Evolutionary conservation across 306 rosid genomes (phyloP), one percentile per base, ranked within the genome.

Genomic region (Trifolium subterraneum): DNA sequence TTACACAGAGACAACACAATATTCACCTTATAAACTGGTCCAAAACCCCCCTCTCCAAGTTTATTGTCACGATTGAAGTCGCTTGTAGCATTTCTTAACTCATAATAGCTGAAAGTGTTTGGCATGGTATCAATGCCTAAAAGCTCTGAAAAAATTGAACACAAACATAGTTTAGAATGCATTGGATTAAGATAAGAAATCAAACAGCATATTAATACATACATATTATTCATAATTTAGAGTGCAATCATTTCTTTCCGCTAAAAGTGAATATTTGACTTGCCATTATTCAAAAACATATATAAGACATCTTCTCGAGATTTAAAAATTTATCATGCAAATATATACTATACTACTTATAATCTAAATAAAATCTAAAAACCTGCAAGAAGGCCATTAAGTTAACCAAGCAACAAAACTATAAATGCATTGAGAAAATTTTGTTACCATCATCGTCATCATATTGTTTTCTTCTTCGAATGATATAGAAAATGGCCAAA

Each of bases 91-190:
- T 63, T 80, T 75, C 25, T 87, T 62, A 90, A 80, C 81, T 87
- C 96, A 5, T 80, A 69, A 76, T 82, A 88, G 70, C 86, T 85
- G 79, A 86, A 92, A 64, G 92, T 92, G 76, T 82, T 85, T 25
- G 91, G 92, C 78, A 81, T 84, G 19, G 81, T 67, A 76, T 92
- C 94, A 56, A 92, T 87, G 75, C 90, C 90, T 12, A 84, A 70
- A 58, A 88, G 82, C 51, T 85, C 94, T 92, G 92, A 81, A 76
- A 68, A 68, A 77, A 66, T 54, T 72, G 39, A 41, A 41, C 45
- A 27, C 29, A n/a, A n/a, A n/a, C n/a, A 60, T 12, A 36, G 33
- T 66, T 4, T 27, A 47, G 8, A 54, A 73, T 22, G 27, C 23
- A 77, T 18, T 70, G 51, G 58, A 74, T 55, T 10, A 73, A 35